phyloP scores from a whole-genome alignment of 805 yeast genomes.

The Babjeviella inositovora region DNA sequence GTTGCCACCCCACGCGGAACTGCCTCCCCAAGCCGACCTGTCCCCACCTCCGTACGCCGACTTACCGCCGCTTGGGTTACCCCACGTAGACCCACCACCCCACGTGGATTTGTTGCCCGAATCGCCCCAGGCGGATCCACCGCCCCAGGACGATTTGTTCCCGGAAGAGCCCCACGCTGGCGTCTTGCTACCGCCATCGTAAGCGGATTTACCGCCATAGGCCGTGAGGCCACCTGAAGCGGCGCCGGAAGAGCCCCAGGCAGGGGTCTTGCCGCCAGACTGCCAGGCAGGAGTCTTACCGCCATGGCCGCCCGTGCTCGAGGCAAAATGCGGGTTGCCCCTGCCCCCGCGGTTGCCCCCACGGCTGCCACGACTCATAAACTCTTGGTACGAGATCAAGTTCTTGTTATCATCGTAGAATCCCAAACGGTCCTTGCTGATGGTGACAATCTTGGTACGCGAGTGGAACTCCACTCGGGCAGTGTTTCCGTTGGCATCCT shows the following conservation, averaged over 20 bases:
- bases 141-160: conserved; percentile 38
- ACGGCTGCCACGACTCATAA: conserved; percentile 36
- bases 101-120: conserved; percentile 34
- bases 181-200: conserved; percentile 16
- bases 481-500: conserved; percentile 81
- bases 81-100: conserved; percentile 24
- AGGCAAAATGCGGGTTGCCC: conserved; percentile 5
- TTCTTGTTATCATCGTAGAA: conserved; percentile 56
- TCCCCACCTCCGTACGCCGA: conserved; percentile 24
- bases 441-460: conserved; percentile 74
- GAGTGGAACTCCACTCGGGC: conserved; percentile 93
- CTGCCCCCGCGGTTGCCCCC: conserved; percentile 6
- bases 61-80: conserved; percentile 8
- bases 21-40: conserved; percentile 16
- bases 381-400: conserved; percentile 65
- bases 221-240: conserved; percentile 25
- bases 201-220: conserved; percentile 7
- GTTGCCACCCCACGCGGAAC: conserved; percentile 22
- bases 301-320: conserved; percentile 10
- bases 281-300: conserved; percentile 14
- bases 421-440: conserved; percentile 63
- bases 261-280: conserved; percentile 31
- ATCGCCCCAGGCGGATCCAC: conserved; percentile 19
- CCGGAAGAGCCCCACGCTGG: conserved; percentile 13
- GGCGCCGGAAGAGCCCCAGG: conserved; percentile 25